Evolutionary conservation across 495 filamentous ascomycete genomes (phyloP).

Genomic region (Beverwykella pulmonaria): DNA sequence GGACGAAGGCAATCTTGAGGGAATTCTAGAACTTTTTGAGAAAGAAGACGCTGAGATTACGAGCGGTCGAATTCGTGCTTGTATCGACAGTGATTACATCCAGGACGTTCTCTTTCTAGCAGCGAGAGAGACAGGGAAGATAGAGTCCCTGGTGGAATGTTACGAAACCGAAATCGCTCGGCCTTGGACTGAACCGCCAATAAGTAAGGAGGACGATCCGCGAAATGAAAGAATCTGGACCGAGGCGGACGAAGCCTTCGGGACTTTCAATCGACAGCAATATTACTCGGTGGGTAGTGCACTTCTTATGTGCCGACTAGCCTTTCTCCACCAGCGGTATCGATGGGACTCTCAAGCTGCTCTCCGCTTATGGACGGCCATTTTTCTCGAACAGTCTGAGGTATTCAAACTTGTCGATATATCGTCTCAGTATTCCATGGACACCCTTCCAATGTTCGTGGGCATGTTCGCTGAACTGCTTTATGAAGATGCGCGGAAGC

Average conservation of each 20-base stretch:
- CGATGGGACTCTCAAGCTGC: background rate
- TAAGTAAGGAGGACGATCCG: background rate
- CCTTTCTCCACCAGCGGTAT: constrained; percentile 1
- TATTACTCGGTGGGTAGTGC: background rate
- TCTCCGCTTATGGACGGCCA: background rate
- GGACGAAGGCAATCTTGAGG: background rate
- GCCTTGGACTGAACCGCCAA: background rate
- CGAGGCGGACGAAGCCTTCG: background rate
- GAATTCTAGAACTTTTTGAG: background rate
- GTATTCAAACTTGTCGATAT: background rate
- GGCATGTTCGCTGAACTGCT: constrained; percentile 2
- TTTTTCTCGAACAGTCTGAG: background rate
- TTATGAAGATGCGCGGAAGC: background rate
- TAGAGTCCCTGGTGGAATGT: background rate
- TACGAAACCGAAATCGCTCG: background rate
- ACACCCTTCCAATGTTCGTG: background rate
- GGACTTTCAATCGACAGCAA: background rate
- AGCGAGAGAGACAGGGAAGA: constrained; percentile 1
- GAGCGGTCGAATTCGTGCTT: background rate
- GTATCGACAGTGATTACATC: background rate
- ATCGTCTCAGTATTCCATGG: background rate
- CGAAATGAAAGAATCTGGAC: background rate
- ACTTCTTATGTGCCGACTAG: background rate
- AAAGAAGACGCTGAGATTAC: background rate
- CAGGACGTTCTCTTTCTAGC: background rate